These are phyloP conservation scores for Fusarium sp. DNA, from an alignment of 2,329 filamentous ascomycete genomes.

Conservation along the genomic window DNA sequence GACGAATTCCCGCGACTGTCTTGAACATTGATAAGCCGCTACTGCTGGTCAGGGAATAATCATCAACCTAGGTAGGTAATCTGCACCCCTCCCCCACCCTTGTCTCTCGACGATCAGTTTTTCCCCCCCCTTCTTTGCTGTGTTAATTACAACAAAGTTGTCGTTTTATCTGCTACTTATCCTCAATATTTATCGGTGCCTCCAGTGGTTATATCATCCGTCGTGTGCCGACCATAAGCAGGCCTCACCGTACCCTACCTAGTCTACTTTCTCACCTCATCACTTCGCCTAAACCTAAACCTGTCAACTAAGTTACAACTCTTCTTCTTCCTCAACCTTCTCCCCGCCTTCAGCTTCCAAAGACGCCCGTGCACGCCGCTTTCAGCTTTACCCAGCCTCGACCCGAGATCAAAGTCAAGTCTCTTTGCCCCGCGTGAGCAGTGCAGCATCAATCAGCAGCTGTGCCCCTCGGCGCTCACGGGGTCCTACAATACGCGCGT, in stretches of 20 bases:
- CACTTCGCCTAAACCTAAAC: constrained; percentile 1
- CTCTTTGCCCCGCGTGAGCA: constrained; percentile 36
- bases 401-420: constrained; percentile 2
- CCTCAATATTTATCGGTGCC: not conserved
- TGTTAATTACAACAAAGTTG: constrained; percentile 4
- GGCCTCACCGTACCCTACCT: not conserved
- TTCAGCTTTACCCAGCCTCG: constrained; percentile 25
- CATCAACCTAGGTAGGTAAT: constrained; percentile 12
- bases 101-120: not conserved
- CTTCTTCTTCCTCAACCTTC: not conserved
- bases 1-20: constrained; percentile 13
- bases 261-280: not conserved
- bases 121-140: not conserved
- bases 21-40: not conserved
- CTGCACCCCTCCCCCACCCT: constrained; percentile 13
- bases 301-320: constrained; percentile 1
- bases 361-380: constrained; percentile 31
- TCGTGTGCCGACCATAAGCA: constrained; percentile 10
- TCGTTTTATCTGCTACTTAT: not conserved
- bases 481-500: constrained; percentile 9
- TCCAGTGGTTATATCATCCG: constrained; percentile 15
- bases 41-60: constrained; percentile 2
- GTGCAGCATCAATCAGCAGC: constrained; percentile 20
- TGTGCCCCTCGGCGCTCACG: constrained; percentile 9
- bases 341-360: constrained; percentile 35